phyloP scores from a whole-genome alignment of 192 early-diverging fungal genomes.

The Endogone sp. region DNA sequence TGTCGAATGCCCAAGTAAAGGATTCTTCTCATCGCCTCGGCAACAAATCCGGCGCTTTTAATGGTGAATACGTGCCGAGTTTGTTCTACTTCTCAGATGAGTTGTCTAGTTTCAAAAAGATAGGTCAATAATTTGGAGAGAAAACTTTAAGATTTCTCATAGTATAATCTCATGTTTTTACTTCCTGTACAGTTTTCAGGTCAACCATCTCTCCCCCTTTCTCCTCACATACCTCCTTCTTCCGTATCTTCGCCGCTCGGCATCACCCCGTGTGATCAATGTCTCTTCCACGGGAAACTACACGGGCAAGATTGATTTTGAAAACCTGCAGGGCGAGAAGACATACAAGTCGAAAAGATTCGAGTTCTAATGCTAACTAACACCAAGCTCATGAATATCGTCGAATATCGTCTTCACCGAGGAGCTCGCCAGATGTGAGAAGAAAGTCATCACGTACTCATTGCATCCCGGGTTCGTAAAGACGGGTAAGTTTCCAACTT shows the following conservation, averaged over 20 bases:
- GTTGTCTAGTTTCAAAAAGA: too few species aligned
- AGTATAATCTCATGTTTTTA: background rate
- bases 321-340: background rate
- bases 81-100: too few species aligned
- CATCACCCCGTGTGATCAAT: constrained; percentile 3
- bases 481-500: background rate
- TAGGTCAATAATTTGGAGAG: too few species aligned
- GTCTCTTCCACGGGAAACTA: background rate
- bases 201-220: constrained; percentile 8
- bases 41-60: too few species aligned
- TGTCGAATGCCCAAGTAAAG: too few species aligned
- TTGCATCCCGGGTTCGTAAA: constrained; percentile 7
- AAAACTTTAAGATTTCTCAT: too few species aligned
- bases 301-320: background rate
- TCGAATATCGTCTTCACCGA: background rate
- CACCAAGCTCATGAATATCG: constrained; percentile 1
- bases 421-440: background rate
- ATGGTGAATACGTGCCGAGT: too few species aligned
- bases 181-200: background rate
- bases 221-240: constrained; percentile 4
- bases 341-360: background rate
- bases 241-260: background rate
- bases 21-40: too few species aligned
- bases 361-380: background rate
- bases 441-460: background rate